Conservation (phyloP, 2,329 filamentous ascomycete species). For the Colletotrichum cereale region DNA sequence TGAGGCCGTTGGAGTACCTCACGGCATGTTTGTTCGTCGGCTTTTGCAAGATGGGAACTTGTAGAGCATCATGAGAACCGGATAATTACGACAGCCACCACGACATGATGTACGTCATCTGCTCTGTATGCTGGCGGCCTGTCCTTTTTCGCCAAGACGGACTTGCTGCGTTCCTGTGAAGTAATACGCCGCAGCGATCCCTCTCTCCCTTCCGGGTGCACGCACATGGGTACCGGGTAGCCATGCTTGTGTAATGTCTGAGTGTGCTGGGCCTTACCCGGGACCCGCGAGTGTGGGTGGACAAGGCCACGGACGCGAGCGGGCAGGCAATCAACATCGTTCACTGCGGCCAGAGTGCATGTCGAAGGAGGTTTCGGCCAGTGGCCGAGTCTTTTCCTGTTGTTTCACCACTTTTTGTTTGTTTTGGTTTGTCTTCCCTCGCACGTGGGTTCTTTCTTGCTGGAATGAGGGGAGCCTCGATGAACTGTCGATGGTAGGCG, state of each 20-base stretch:
- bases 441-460: not conserved
- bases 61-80: not conserved
- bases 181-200: not conserved
- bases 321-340: not conserved
- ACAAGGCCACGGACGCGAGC: not conserved
- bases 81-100: not conserved
- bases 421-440: not conserved
- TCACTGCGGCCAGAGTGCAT: not conserved
- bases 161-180: not conserved
- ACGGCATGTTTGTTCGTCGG: not conserved
- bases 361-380: constrained; percentile 10
- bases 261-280: not conserved
- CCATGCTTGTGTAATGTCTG: not conserved
- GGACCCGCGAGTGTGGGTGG: not conserved
- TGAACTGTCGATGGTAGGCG: not conserved
- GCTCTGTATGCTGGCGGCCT: constrained; percentile 14
- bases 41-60: not conserved
- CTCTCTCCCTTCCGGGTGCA: constrained; percentile 5
- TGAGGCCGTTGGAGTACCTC: not conserved
- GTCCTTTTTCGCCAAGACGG: constrained; percentile 37
- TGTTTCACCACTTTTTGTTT: not conserved
- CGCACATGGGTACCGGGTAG: too few species aligned
- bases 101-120: constrained; percentile 26
- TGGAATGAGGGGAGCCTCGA: not conserved
- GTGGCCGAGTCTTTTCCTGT: constrained; percentile 22